Percentiles rank a stretch among this genome's conserved stretches.
Conservation (phyloP, 257 asterid genomes). For the Przewalskia tangutica region DNA sequence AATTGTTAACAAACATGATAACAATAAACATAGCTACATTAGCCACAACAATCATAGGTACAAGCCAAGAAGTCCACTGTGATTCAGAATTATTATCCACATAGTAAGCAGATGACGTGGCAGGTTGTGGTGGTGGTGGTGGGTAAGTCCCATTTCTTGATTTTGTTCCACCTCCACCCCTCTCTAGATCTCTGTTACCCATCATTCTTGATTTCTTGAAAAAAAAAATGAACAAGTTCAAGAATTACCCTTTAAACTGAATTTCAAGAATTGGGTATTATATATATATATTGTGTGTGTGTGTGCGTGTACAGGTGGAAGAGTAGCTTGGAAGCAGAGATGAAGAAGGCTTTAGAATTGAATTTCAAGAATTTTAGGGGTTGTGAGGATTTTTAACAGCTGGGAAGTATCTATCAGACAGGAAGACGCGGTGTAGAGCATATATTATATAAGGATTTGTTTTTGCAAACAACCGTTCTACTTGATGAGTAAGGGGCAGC, state of each 20-base stretch:
- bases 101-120: constrained; percentile 28
- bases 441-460: background rate
- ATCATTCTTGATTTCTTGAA: constrained; percentile 8
- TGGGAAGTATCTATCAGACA: background rate
- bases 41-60: constrained; percentile 80
- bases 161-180: constrained; percentile 29
- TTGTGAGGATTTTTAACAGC: constrained; percentile 1
- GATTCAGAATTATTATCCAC: constrained; percentile 47
- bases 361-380: constrained; percentile 21
- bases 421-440: background rate
- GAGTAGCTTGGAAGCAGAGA: constrained; percentile 36
- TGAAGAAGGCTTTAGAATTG: constrained; percentile 17
- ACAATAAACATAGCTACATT: constrained; percentile 73
- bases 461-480: too few relatives aligned
- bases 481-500: too few relatives aligned
- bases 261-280: too few relatives aligned
- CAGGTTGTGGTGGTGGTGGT: constrained; percentile 9
- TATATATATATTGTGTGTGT: background rate
- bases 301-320: background rate
- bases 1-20: constrained; percentile 76
- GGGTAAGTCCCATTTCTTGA: constrained; percentile 21
- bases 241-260: background rate
- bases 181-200: constrained; percentile 65
- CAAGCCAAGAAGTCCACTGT: constrained; percentile 94
- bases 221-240: background rate